Base-by-base conservation (phyloP, 1,284 basidiomycete species). In the Ceratobasidium sp. region DNA sequence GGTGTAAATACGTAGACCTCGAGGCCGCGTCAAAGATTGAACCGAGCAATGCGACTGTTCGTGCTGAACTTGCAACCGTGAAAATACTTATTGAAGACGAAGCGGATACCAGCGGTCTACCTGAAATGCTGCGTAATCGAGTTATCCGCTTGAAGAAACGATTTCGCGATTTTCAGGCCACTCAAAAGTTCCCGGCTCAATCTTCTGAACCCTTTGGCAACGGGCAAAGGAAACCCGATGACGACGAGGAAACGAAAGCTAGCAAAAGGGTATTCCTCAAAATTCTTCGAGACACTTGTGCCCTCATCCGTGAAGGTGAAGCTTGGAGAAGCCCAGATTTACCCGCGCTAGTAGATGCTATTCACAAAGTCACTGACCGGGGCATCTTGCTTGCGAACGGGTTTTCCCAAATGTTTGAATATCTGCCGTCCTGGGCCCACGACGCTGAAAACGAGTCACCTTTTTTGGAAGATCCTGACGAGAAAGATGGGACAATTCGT, bases 21-120 rank as follows among this genome's bases (percentile, higher is more conserved):
- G 38, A 57, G 32, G 66, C 66, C 1, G 66, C 66, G 30, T 41
- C 52, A 14, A 69, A 69, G 23, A 43, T 54, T 5, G 66, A 69
- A 67, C 87, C 90, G 7, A 77, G 82, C 0, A 91, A 92, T 76
- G 79, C 81, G n/a, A 80, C 87, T 3, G 84, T 88, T 0, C 86
- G 85, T 77, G 81, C 84, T 23, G 90, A 92, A 78, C 79, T 91
- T 49, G 79, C 79, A 16, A 87, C 83, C 41, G 81, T 89, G 1
- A 81, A 82, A 0, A 81, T 80, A 57, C 73, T 84, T 26, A 58
- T 64, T 14, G 46, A 38, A 11, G 35, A 38, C 11, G 35, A 38
- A 38, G 35, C 35, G 35, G 35, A 38, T 38, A 38, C 35, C 35
- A 38, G 6, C 11, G 35, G 35, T 38, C 35, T 38, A 4, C 35